Evolutionary conservation across 108 stramenopile genomes (phyloP).

Genomic region (Ochromonas danica): DNA sequence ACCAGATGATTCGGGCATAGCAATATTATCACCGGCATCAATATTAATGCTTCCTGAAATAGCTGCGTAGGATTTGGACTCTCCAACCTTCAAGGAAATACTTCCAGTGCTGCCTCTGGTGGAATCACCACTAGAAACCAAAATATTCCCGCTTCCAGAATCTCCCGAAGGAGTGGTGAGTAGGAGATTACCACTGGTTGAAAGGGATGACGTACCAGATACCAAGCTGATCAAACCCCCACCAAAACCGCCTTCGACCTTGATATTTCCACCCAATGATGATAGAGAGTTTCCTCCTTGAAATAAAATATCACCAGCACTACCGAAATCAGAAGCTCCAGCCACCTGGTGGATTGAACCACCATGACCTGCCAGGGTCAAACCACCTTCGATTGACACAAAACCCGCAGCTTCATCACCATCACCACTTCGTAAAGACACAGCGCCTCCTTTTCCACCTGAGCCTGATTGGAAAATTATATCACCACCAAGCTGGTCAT

Average conservation of each 20-base stretch:
- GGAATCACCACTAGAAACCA: background rate
- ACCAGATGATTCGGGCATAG: no score
- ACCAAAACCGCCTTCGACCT: background rate
- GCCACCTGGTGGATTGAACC: background rate
- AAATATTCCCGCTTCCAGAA: background rate
- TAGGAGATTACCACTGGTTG: no score
- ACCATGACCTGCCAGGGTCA: background rate
- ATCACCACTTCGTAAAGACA: background rate
- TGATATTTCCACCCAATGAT: background rate
- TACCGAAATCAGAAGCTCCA: background rate
- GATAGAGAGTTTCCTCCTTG: background rate
- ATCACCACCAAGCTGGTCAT: background rate
- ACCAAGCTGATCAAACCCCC: no score
- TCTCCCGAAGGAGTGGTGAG: no score
- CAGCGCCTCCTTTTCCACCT: background rate
- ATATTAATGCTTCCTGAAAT: no score
- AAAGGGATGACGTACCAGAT: no score
- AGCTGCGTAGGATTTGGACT: no score
- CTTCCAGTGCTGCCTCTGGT: background rate
- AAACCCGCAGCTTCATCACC: background rate
- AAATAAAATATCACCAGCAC: conserved; percentile 3
- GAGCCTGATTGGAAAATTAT: no score
- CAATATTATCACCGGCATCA: no score
- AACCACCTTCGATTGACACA: background rate
- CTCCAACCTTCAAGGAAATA: background rate